Evolutionary conservation across 108 stramenopile genomes (phyloP), one percentile per base, ranked within the genome.

Genomic region (Tribonema minus): DNA sequence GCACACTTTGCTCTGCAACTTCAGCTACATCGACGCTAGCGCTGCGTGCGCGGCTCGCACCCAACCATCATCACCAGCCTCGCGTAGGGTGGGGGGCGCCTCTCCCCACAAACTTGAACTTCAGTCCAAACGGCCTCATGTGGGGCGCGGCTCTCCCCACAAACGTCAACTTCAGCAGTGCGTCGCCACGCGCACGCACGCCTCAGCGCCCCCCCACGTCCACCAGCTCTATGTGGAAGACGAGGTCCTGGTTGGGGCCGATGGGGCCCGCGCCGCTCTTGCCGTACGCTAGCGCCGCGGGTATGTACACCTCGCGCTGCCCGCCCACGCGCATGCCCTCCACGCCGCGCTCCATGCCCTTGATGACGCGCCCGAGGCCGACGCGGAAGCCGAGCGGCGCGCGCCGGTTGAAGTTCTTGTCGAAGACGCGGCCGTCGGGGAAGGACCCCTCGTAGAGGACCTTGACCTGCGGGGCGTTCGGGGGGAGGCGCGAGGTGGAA

Each of bases 241-340:
- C 61, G 3, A 82, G 69, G 68, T 64, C 58, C 80, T 82, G 81
- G 67, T 82, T 82, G 3, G 76, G 33, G 29, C 77, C 77, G 28
- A 82, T 82, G 28, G 60, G 66, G 1, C 76, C 81, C 31, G 69
- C 67, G 1, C 81, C 76, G 20, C 70, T 70, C 0, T 32, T 54
- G 28, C 81, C 81, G 29, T 82, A 81, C 76, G 63, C 83, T 12
- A 84, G 37, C 9, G 68, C 58, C 9, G 83, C 34, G 3, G 83
- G 83, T 7, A 84, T 79, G 60, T 71, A 2, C 30, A 84, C 28
- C 70, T 84, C 83, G 25, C 83, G 70, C 35, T 61, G 32, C 2
- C 83, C 83, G 9, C 83, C 83, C 34, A 84, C 80, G 20, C 80
- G 39, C 83, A 84, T 84, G 31, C 83, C 83, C 29, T 85, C 82